These are phyloP conservation scores for Pseudogymnoascus sp. DNA, from an alignment of 2,329 filamentous ascomycete genomes.

Conservation along the genomic window DNA sequence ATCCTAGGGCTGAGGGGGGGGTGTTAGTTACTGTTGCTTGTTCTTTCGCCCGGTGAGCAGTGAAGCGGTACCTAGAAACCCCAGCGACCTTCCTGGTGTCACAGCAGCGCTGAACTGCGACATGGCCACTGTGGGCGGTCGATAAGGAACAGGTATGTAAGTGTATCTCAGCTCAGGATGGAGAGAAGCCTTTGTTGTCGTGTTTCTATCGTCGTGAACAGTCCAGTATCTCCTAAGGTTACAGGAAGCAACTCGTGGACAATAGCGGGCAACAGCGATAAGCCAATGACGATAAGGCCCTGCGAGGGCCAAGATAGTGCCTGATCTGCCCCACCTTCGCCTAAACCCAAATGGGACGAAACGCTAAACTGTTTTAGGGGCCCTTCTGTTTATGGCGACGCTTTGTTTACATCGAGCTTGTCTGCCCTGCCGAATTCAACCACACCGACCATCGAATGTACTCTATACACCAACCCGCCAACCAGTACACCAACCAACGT, in stretches of 20 bases:
- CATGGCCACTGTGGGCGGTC: conserved; percentile 23
- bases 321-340: conserved; percentile 6
- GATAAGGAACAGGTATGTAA: not conserved
- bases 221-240: conserved; percentile 9
- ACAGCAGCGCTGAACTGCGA: conserved; percentile 56
- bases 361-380: conserved; percentile 8
- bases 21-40: not conserved
- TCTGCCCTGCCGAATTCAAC: conserved; percentile 9
- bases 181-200: not conserved
- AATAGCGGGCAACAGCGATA: not conserved
- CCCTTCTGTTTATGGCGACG: conserved; percentile 11
- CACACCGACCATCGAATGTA: conserved; percentile 5
- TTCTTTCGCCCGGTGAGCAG: not conserved
- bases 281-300: not conserved
- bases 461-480: conserved; percentile 1
- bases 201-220: not conserved
- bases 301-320: not conserved
- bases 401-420: conserved; percentile 9
- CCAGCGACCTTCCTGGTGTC: conserved; percentile 57
- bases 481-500: not conserved
- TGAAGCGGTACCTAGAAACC: conserved; percentile 35
- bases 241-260: not conserved
- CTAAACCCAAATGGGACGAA: conserved; percentile 7
- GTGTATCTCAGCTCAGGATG: not conserved
- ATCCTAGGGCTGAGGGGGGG: conserved; percentile 63